Base-by-base conservation (phyloP, 345 rosid species). In the Dipteronia sinensis region DNA sequence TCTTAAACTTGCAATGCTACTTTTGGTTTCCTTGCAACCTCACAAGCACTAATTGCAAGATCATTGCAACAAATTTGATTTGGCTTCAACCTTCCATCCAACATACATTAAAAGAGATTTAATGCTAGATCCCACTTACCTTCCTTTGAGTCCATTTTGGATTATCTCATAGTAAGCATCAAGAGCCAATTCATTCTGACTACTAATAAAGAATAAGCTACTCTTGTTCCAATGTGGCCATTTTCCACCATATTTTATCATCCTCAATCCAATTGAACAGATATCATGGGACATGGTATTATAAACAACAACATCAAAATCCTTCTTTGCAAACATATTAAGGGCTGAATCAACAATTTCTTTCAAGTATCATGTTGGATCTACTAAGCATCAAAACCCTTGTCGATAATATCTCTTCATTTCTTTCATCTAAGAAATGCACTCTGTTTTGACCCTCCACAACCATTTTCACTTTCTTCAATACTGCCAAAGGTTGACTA, bases 151-250 rank as follows among this genome's bases (percentile, higher is more conserved):
- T 7, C 86, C 83, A 75, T 77, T 86, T 69, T 65, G 79, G 63
- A 88, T 56, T 97, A 95, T 90, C 80, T 93, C 97, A 40, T 77
- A 71, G 31, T n/a, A n/a, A 42, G 92, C 92, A 85, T 89, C 93
- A 72, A 92, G 78, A n/a, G n/a, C n/a, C n/a, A n/a, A n/a, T n/a
- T n/a, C n/a, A n/a, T n/a, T n/a, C n/a, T n/a, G n/a, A n/a, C n/a
- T 0, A 93, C 77, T n/a, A 93, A 83, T 19, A 89, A 71, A 51
- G 91, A 86, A 71, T 89, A 92, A 42, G 98, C 90, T 64, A 90
- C 77, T 77, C 77, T 77, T 5, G 93, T 89, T 76, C 97, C 97
- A 11, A 62, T 68, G 17, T 53, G 79, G 55, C 93, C 94, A 76
- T 88, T 86, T 69, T 74, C 83, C 79, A 65, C 98, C 97, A 93